Conservation (phyloP, 2,329 filamentous ascomycete species). For the Mariannaea sp. region DNA sequence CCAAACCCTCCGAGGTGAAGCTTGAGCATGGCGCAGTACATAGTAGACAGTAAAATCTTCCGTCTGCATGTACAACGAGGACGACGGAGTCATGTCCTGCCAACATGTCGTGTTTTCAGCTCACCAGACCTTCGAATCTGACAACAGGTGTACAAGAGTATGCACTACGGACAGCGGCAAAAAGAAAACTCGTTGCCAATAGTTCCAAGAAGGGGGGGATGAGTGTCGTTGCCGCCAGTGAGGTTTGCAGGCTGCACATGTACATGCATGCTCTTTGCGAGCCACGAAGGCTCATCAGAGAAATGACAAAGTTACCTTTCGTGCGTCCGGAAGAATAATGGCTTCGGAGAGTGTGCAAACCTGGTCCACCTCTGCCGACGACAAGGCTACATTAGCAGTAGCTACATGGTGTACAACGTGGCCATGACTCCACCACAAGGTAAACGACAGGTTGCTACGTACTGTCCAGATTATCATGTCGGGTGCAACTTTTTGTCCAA, state of each 20-base stretch:
- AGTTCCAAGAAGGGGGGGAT: constrained; percentile 30
- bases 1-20: constrained; percentile 12
- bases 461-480: no score
- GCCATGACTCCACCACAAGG: no score
- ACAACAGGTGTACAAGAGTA: constrained; percentile 6
- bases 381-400: no score
- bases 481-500: no score
- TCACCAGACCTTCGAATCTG: constrained; percentile 7
- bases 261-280: constrained; percentile 21
- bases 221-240: constrained; percentile 14
- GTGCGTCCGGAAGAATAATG: constrained; percentile 9
- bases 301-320: no score
- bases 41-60: no score
- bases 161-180: not conserved
- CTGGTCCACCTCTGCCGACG: no score
- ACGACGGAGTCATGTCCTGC: constrained; percentile 22
- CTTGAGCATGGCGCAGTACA: not conserved
- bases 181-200: not conserved
- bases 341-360: no score
- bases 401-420: no score
- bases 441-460: no score
- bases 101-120: constrained; percentile 18
- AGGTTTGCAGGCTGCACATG: constrained; percentile 2
- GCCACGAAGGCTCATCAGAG: constrained; percentile 2
- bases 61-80: constrained; percentile 20